Evolutionary conservation across 2,329 filamentous ascomycete genomes (phyloP), one percentile per base, ranked within the genome.

Genomic region (Venturia nashicola): DNA sequence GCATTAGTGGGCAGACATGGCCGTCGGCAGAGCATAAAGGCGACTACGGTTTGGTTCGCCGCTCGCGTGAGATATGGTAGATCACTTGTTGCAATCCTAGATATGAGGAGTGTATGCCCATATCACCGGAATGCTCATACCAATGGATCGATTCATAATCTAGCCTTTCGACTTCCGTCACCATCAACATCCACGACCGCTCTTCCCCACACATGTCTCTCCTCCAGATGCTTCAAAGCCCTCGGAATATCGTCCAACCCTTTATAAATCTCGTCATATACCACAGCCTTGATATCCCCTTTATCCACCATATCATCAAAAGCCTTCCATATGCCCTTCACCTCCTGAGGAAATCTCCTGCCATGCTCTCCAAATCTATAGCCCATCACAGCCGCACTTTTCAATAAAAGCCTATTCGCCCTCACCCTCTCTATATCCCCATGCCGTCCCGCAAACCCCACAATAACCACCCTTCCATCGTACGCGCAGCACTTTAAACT

Each of bases 291-390:
- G 65, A 86, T 76, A 55, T 72, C 72, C 0, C 79, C 79, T 5
- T 68, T 72, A 12, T 78, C 73, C 9, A 84, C 74, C 68, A 85
- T 71, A 1, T 73, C 71, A 66, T 77, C 75, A 51, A 86, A 76
- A 0, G 77, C 80, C 51, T 76, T 67, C 82, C 82, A 86, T 1
- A 82, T 78, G 61, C 73, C 72, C 32, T 76, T 70, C 40, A 77
- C 79, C 63, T 80, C 76, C 36, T 75, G 70, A 0, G 82, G 80
- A 67, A 79, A 73, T 46, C 77, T 74, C 51, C 83, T 73, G 20
- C 80, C 76, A 43, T 79, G 82, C 71, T 85, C 83, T 2, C 83
- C 83, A 68, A 80, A 86, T 57, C 83, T 61, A 12, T 85, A 85
- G 51, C 82, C 82, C 42, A 81, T 76, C 5, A 85, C 68, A n/a